Conservation (phyloP, 2,329 filamentous ascomycete genomes). For the Colletotrichum sojae region DNA sequence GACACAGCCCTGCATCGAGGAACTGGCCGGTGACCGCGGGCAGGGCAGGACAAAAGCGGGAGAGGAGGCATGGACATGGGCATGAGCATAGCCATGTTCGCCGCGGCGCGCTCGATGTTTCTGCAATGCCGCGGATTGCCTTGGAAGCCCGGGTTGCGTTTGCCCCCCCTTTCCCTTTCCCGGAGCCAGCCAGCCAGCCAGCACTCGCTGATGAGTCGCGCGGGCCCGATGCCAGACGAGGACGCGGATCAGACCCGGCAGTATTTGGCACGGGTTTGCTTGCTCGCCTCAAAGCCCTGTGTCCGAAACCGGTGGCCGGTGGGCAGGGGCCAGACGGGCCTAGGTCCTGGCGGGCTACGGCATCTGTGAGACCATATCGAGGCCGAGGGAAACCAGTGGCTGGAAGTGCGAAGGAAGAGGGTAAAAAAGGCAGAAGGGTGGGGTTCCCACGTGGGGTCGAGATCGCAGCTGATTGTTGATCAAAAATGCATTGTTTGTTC, state of each 20-base stretch:
- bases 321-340: slow-evolving; percentile 16
- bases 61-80: no score
- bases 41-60: not conserved
- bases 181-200: slow-evolving; percentile 9
- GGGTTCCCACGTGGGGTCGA: slow-evolving; percentile 32
- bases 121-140: not conserved
- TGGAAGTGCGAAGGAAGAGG: not conserved
- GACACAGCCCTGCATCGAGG: slow-evolving; percentile 31
- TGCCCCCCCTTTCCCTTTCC: slow-evolving; percentile 20
- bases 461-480: slow-evolving; percentile 16
- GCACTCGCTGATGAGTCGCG: slow-evolving; percentile 36
- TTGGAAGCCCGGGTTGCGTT: not conserved
- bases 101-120: not conserved
- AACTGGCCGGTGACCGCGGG: not conserved
- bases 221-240: slow-evolving; percentile 17
- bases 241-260: slow-evolving; percentile 29
- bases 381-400: slow-evolving; percentile 4
- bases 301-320: slow-evolving; percentile 37
- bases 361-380: slow-evolving; percentile 8
- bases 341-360: slow-evolving; percentile 23
- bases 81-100: not conserved
- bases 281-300: slow-evolving; percentile 25
- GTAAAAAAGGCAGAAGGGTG: not conserved
- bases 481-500: slow-evolving; percentile 27
- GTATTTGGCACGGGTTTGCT: slow-evolving; percentile 18